Evolutionary conservation across 345 rosid genomes (phyloP).

Genomic region (Mercurialis annua): DNA sequence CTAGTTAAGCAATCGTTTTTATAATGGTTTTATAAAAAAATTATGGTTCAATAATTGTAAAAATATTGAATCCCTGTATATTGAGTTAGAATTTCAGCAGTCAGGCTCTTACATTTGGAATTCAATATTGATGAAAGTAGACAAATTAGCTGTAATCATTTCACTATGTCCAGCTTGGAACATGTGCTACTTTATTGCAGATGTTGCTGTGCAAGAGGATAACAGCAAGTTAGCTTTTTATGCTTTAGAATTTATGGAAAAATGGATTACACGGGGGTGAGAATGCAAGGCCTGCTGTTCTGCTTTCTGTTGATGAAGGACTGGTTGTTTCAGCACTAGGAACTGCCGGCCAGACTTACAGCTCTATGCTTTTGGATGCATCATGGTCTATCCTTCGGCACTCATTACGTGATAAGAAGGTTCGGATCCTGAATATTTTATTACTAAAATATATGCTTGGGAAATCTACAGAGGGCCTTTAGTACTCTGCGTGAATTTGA

Average conservation of each 20-base stretch:
- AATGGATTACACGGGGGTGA: constrained; percentile 80
- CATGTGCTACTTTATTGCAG: constrained; percentile 62
- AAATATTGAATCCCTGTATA: too few species aligned
- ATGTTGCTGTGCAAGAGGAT: constrained; percentile 64
- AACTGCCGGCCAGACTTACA: constrained; percentile 79
- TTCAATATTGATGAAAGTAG: too few species aligned
- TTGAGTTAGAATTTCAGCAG: too few species aligned
- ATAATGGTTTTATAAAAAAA: too few species aligned
- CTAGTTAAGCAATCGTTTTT: too few species aligned
- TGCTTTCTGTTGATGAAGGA: constrained; percentile 81
- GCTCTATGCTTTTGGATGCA: constrained; percentile 64
- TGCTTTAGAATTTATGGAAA: constrained; percentile 80
- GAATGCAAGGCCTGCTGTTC: constrained; percentile 53
- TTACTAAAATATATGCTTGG: constrained; percentile 80
- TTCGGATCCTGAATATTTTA: constrained; percentile 65
- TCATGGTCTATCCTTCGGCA: constrained; percentile 72
- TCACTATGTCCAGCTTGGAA: constrained; percentile 79
- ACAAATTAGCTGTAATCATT: too few species aligned
- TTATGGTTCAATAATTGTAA: too few species aligned
- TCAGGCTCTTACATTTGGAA: too few species aligned
- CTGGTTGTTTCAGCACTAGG: constrained; percentile 67
- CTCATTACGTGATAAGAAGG: constrained; percentile 62
- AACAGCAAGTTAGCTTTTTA: constrained; percentile 74
- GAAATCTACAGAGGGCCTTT: constrained; percentile 73
- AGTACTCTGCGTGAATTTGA: constrained; percentile 66